These are phyloP conservation scores for Lanmaoa rubissima DNA, from an alignment of 768 basidiomycete genomes.

Conservation along the genomic window DNA sequence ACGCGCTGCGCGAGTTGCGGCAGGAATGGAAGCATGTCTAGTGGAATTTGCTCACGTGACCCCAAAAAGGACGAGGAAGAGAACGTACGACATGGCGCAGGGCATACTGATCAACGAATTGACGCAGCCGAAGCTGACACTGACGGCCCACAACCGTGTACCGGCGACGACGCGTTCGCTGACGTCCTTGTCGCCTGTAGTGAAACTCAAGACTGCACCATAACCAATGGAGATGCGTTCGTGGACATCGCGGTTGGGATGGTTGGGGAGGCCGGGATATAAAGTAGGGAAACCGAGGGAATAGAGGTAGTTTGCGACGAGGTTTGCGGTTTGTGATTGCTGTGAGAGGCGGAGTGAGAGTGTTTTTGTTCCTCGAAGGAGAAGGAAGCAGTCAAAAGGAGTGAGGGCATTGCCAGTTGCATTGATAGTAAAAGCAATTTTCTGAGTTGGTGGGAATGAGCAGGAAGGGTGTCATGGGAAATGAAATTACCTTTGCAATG, in stretches of 20 bases:
- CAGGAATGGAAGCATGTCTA: slow-evolving; percentile 94
- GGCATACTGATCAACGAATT: slow-evolving; percentile 99
- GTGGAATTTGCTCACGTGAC: neutral
- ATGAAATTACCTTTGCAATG: slow-evolving; percentile 63
- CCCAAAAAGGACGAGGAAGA: neutral
- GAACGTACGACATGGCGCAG: slow-evolving; percentile 96
- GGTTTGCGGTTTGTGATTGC: slow-evolving; percentile 78
- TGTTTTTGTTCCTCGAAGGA: slow-evolving; percentile 94
- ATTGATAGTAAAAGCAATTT: slow-evolving; percentile 90
- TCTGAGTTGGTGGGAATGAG: slow-evolving; percentile 40
- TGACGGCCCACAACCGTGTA: slow-evolving; percentile 94
- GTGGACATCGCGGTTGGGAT: slow-evolving; percentile 87
- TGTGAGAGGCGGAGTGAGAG: slow-evolving; percentile 95
- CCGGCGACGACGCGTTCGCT: slow-evolving; percentile 93
- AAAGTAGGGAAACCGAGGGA: slow-evolving; percentile 85
- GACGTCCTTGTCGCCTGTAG: slow-evolving; percentile 85
- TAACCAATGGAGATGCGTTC: slow-evolving; percentile 86
- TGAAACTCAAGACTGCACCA: slow-evolving; percentile 93
- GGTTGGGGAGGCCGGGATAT: slow-evolving; percentile 84
- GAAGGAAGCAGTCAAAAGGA: slow-evolving; percentile 95
- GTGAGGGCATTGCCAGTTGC: slow-evolving; percentile 90
- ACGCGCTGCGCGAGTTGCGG: slow-evolving; percentile 91
- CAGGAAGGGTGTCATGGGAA: neutral
- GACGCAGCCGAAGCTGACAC: slow-evolving; percentile 96
- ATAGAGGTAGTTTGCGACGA: slow-evolving; percentile 84